Evolutionary conservation across 2,329 filamentous ascomycete genomes (phyloP).

Genomic region (Cladosporium phlei): DNA sequence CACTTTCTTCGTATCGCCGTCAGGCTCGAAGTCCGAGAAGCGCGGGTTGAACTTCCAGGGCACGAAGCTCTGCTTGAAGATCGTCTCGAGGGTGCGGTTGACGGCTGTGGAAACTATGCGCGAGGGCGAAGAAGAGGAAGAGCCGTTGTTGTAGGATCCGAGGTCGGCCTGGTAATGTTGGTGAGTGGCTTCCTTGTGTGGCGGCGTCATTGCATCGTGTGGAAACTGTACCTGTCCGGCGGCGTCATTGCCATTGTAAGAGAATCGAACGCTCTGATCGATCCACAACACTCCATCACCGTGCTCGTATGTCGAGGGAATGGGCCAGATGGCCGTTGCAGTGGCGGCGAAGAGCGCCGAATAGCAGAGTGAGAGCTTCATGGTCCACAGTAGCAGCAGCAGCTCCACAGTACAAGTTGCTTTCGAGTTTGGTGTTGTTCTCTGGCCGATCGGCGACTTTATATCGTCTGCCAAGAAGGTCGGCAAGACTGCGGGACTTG

Average conservation of each 20-base stretch:
- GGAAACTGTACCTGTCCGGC: conserved; percentile 14
- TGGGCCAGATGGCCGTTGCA: conserved; percentile 40
- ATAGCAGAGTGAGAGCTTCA: conserved; percentile 4
- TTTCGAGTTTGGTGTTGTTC: no score
- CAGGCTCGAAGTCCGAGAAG: conserved; percentile 61
- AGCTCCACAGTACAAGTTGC: not conserved
- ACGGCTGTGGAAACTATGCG: conserved; percentile 47
- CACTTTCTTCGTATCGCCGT: conserved; percentile 34
- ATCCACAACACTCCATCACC: conserved; percentile 40
- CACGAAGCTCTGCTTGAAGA: conserved; percentile 65
- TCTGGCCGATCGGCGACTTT: no score
- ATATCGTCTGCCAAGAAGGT: no score
- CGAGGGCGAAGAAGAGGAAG: not conserved
- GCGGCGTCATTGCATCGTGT: not conserved
- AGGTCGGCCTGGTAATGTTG: conserved; percentile 4
- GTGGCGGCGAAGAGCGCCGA: conserved; percentile 12
- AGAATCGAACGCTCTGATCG: conserved; percentile 34
- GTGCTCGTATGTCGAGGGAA: conserved; percentile 34
- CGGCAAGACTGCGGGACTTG: no score
- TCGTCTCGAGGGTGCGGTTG: conserved; percentile 53
- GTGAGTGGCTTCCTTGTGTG: conserved; percentile 3
- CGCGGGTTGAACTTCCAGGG: conserved; percentile 73
- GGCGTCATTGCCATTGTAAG: conserved; percentile 33
- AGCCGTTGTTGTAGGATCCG: not conserved
- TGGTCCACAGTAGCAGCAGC: not conserved